These are phyloP conservation scores for Acer negundo DNA, from an alignment of 345 rosid genomes.

Conservation along the genomic window DNA sequence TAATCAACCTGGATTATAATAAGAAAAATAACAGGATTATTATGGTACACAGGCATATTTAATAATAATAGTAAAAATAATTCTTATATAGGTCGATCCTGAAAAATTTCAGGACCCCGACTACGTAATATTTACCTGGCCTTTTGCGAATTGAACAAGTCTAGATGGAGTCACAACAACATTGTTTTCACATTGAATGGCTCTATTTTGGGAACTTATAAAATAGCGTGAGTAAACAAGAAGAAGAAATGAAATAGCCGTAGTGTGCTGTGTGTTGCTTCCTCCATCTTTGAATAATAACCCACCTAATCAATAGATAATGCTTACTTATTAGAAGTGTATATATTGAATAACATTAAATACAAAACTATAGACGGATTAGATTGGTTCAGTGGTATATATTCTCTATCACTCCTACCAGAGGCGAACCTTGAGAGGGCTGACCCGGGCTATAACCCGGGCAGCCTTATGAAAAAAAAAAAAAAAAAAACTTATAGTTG, in stretches of 20 bases:
- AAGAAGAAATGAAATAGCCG: conserved; percentile 49
- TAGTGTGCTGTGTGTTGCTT: conserved; percentile 57
- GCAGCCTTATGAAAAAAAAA: no score
- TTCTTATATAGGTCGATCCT: no score
- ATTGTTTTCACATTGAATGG: conserved; percentile 33
- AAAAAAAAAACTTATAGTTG: no score
- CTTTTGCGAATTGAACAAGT: conserved; percentile 40
- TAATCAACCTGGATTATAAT: conserved; percentile 48
- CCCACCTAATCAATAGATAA: conserved; percentile 35
- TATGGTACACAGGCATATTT: no score
- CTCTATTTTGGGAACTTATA: background rate
- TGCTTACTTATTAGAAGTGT: background rate
- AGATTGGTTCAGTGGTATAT: no score
- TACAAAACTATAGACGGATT: no score
- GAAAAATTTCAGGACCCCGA: no score
- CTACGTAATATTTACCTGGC: conserved; percentile 34
- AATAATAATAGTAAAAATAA: no score
- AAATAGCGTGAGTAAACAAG: conserved; percentile 49
- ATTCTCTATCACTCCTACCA: no score
- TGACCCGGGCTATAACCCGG: no score
- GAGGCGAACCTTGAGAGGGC: no score
- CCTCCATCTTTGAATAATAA: conserved; percentile 52
- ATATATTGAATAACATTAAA: no score
- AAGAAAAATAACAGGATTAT: background rate
- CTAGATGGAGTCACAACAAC: conserved; percentile 29